Conservation (phyloP, 169 alveolate genomes). For the Plasmodium inui region DNA sequence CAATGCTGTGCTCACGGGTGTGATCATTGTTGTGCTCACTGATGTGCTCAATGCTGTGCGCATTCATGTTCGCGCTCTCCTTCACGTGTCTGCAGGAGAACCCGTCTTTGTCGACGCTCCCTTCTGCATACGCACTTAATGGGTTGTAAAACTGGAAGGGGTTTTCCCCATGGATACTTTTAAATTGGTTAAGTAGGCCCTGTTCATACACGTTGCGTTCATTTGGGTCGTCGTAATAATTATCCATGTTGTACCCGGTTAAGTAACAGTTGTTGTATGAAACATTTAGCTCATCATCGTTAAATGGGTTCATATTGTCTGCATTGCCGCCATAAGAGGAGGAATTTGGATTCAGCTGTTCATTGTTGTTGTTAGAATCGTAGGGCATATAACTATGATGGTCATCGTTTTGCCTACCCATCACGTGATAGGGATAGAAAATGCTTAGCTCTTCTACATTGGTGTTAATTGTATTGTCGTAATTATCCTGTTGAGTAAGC, state of each 20-base stretch:
- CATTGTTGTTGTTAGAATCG: not conserved
- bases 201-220: not conserved
- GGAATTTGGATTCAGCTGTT: not conserved
- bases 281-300: not conserved
- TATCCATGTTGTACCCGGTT: not conserved
- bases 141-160: constrained; percentile 1
- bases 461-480: not conserved
- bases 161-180: not conserved
- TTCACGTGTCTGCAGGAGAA: not conserved
- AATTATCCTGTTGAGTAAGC: constrained; percentile 1
- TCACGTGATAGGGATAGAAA: not conserved
- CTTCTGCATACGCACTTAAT: constrained; percentile 3
- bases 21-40: too few species aligned
- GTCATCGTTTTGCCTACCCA: not conserved
- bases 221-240: not conserved
- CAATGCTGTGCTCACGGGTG: not conserved
- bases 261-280: not conserved
- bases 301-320: not conserved
- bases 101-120: not conserved
- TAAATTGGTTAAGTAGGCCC: constrained; percentile 2
- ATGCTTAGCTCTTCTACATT: not conserved
- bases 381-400: constrained; percentile 2
- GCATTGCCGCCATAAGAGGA: constrained; percentile 4
- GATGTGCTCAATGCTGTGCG: not conserved
- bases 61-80: not conserved